Evolutionary conservation across 1,284 basidiomycete species (phyloP), one percentile per base, ranked within the genome.

Genomic region (Irpex rosettiformis): DNA sequence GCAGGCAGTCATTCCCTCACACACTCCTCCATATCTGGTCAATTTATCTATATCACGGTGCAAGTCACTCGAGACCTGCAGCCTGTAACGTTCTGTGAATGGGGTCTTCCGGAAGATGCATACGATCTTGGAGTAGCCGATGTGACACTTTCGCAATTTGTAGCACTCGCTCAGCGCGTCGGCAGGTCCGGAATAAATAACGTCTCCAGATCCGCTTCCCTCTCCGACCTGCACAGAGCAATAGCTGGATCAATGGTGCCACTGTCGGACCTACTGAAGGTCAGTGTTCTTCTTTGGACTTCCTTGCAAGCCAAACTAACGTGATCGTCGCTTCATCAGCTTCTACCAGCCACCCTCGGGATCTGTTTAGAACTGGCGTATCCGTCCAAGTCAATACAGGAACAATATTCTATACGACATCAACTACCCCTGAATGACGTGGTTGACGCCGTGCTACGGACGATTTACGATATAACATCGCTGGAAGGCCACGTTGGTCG

Each of bases 61-160:
- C 97, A 99, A 74, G 91, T 98, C 57, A 98, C 96, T 2, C 84
- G 87, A 61, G 96, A 99, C 72, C 76, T 89, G 27, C 84, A 93
- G 21, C 93, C 97, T 0, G 93, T 99, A 29, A 81, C 92, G 0
- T 97, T 82, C 71, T 76, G 86, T 13, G 80, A 85, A 13, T 88
- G 84, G 79, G 73, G 78, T 24, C 77, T 99, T 21, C 94, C 95
- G 0, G 81, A 90, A 49, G 74, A 80, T 6, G 84, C 82, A 2
- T 84, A 94, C 64, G 88, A 95, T 63, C 76, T 98, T 6, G 84
- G 86, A 27, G 91, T 98, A 2, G 82, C 87, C 4, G 92, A 96
- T 69, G 84, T 98, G 49, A 93, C 91, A 1, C 78, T 89, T 22
- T 77, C 78, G 2, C 94, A 99, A 70, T 95, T 96, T 67, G 78